Percentiles rank a stretch among this genome's conserved stretches.
Conservation (phyloP, 2,329 filamentous ascomycete species). For the Nemania bipapillata region DNA sequence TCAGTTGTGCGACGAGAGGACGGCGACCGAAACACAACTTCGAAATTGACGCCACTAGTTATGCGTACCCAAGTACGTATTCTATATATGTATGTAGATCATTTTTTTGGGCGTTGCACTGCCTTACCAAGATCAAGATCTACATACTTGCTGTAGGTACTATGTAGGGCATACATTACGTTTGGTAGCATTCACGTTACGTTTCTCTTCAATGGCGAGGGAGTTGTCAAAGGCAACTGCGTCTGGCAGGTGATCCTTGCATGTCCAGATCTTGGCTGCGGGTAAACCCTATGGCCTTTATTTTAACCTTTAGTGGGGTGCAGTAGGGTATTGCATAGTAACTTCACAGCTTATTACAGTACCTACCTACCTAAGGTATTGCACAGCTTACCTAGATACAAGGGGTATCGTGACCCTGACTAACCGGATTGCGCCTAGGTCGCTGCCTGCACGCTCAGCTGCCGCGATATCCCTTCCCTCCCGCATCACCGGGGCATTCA, state of each 20-base stretch:
- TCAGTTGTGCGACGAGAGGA: background rate
- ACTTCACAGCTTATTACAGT: too few species aligned
- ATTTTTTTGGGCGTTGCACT: too few species aligned
- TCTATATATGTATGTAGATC: too few species aligned
- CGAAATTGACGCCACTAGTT: background rate
- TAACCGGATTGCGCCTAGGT: conserved; percentile 39
- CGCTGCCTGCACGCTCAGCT: conserved; percentile 43
- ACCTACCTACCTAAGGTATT: background rate
- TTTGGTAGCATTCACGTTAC: background rate
- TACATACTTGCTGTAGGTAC: background rate
- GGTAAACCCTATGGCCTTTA: conserved; percentile 6
- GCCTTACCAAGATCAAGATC: too few species aligned
- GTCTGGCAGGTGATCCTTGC: background rate
- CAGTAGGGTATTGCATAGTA: too few species aligned
- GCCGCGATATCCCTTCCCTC: conserved; percentile 21
- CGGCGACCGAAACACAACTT: background rate
- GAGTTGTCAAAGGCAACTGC: background rate
- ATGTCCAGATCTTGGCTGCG: background rate
- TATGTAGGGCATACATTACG: too few species aligned
- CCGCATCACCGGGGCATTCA: background rate
- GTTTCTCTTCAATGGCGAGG: background rate
- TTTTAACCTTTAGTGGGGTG: conserved; percentile 11
- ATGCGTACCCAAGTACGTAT: too few species aligned
- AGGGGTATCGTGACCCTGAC: conserved; percentile 36
- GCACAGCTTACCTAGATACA: background rate